Evolutionary conservation across 495 filamentous ascomycete genomes (phyloP), one percentile per base, ranked within the genome.

Genomic region (Penicillium argentinense): DNA sequence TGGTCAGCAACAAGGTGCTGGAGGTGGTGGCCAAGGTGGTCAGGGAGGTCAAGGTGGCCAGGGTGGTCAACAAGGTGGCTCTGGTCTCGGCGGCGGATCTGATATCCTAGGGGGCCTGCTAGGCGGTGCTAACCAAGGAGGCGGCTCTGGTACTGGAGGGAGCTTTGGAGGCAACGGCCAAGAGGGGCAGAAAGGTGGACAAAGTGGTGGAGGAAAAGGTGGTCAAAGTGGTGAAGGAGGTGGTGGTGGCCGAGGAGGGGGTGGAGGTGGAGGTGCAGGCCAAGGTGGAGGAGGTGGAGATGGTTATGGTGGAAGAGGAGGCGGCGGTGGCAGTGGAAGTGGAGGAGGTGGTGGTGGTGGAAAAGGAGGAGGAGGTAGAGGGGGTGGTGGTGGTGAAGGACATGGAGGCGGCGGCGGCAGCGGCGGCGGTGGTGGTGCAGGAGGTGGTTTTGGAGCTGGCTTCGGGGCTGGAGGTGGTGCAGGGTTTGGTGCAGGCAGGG

Each of bases 371-470:
- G 30, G 24, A 27, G 39, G 12, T 8, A 38, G 21, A 26, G 27
- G 28, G 0, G 29, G 22, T 9, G 38, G 23, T 27, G 39, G 32
- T 4, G 9, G 6, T n/a, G 33, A 36, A 9, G 33, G 45, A 21
- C 22, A 16, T 4, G 34, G 7, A 21, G 34, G 23, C 13, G 30
- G 33, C 19, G 45, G 37, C 6, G 38, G 36, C 29, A 39, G 24
- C 16, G 39, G 40, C 5, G 12, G 16, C 3, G 45, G 47, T n/a
- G 53, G 28, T 12, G 53, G 47, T 12, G 29, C 8, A n/a, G 32
- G 39, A 13, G 22, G 23, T 39, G 52, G 45, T 18, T 22, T 11
- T 19, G 37, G 42, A n/a, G 36, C 11, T 28, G 46, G 27, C 9
- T 6, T 5, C 27, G 50, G 21, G 28, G 19, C 2, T n/a, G 49